A percentile compares a stretch with the other conserved stretches of the same genome.
Evolutionary conservation across 2,329 filamentous ascomycete species (phyloP).

Genomic region (Furcasterigmium sp.): DNA sequence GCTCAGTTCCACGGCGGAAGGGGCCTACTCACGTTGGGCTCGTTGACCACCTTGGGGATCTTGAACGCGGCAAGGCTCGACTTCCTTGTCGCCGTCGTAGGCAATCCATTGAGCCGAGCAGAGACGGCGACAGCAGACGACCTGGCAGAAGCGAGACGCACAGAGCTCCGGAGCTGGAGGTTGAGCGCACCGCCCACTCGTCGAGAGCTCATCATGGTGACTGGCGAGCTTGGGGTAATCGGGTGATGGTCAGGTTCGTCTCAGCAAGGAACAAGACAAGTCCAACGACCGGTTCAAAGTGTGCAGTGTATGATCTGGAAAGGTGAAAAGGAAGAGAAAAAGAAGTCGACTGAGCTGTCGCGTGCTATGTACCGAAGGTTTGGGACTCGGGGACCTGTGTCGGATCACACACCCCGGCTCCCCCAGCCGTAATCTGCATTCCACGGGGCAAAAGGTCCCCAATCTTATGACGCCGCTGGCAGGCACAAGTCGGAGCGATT

Average conservation of each 20-base stretch:
- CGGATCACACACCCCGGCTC: neutral
- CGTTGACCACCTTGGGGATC: conserved; percentile 80
- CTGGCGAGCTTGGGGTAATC: neutral
- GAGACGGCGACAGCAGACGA: conserved; percentile 1
- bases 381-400: neutral
- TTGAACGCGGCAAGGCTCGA: conserved; percentile 78
- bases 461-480: neutral
- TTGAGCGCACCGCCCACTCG: conserved; percentile 10
- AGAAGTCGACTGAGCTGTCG: neutral
- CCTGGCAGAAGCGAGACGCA: conserved; percentile 3
- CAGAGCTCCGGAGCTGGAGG: conserved; percentile 9
- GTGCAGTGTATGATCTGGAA: neutral
- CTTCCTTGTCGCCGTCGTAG: conserved; percentile 23
- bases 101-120: conserved; percentile 10
- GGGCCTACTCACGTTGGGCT: conserved; percentile 75
- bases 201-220: conserved; percentile 8
- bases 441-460: neutral
- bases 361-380: no score
- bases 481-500: neutral
- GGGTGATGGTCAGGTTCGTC: neutral
- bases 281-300: neutral
- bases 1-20: no score
- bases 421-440: neutral
- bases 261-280: neutral
- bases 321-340: neutral